Base-by-base conservation (phyloP, 2,329 filamentous ascomycete species). In the Scolecobasidium constrictum region DNA sequence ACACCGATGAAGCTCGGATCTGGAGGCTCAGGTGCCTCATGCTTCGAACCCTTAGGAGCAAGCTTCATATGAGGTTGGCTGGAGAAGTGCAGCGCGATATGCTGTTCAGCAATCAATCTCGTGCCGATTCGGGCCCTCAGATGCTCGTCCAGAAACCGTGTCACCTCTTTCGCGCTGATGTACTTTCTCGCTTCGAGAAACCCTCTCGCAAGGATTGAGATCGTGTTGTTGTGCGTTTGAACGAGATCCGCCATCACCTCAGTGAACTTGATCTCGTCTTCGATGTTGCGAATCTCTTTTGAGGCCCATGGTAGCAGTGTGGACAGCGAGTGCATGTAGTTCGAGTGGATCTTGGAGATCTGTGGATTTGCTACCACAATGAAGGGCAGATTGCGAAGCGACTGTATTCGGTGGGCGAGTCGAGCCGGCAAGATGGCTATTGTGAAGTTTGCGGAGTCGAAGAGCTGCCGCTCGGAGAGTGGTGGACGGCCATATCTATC, bases 341-440 rank as follows among this genome's bases (percentile, higher is more conserved):
- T 96, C 63, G 85, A 81, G 69, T 96, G 94, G 50, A 98, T 98
- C 54, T 83, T 81, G 19, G 82, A 84, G 52, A 98, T 87, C 59
- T 95, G 86, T 1, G 87, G 86, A 59, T 98, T 96, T n/a, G 90
- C 88, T 19, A 98, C 92, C 43, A 98, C 90, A 50, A 98, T 96
- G 63, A 90, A 98, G 0, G 92, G 92, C 6, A 98, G 77, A 58
- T 94, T 94, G 49, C 88, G 82, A 15, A 98, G 71, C 35, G 87
- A 86, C 60, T 94, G 85, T 50, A 98, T 94, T 44, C 92, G 86
- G 59, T 93, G 86, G 19, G 92, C 92, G 19, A 98, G 79, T 28
- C 92, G 86, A 39, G 92, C 84, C 12, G 92, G 92, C 7, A 96
- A 79, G 42, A 95, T 83, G 20, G 82, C 85, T 50, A 96, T 81